Evolutionary conservation across 179 eudicot species (phyloP), one percentile per base, ranked within the genome.

Genomic region (Carnegiea gigantea): DNA sequence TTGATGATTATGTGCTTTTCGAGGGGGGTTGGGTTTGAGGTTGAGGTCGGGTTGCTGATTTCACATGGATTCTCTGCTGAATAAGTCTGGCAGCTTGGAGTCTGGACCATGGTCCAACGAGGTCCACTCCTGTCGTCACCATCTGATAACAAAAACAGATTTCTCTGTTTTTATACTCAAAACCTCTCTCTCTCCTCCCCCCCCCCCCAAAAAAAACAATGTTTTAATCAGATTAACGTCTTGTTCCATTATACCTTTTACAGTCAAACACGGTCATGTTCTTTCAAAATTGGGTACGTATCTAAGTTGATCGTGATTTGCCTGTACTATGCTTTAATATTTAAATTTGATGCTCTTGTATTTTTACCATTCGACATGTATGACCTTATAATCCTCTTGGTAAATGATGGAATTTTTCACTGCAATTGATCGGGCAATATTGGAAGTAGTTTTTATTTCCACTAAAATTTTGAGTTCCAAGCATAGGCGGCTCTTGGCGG

Each of bases 1-100:
- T 85, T 82, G 83, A 80, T 78, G 60, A 40, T 53, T 9, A 77
- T 70, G 81, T 84, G 85, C 78, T 72, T 78, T 67, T 60, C 36
- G 43, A 68, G 26, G 59, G 20, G 23, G n/a, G 53, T 40, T 40
- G 44, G 44, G 36, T 33, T 75, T 72, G 78, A 33, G 48, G 30
- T 33, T 77, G 53, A 13, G 14, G 53, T 49, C 4, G 80, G 78
- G 82, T 72, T 49, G 65, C 46, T 75, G 77, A 54, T 44, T 82
- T 89, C 92, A 90, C 95, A 89, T 92, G 92, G 90, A 88, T 86
- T 70, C 80, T 77, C 80, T 83, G 89, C 80, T 77, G 49, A 48
- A 80, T 1, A 80, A 60, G 62, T 84, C 91, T 87, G 91, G 87
- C 90, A 89, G 79, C 60, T 82, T 83, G 90, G 90, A 87, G 89